Evolutionary conservation across 192 early-diverging fungal species (phyloP).

Genomic region (Coemansia nantahalensis): DNA sequence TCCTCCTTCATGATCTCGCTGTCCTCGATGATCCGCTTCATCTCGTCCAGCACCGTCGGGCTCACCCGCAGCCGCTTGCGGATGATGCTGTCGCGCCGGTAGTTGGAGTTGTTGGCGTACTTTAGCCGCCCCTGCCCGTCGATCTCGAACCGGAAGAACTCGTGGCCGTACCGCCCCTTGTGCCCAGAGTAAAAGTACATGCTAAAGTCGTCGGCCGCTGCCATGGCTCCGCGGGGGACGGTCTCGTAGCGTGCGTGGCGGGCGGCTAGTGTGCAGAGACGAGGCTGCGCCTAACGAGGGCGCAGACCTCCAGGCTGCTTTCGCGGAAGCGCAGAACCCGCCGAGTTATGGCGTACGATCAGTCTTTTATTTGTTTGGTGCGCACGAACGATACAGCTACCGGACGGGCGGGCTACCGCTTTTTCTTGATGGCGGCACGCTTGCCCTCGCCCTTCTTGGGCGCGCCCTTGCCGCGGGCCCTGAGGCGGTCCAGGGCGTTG

Average conservation of each 20-base stretch:
- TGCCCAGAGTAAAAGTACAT: conserved; percentile 71
- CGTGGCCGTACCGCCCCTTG: conserved; percentile 94
- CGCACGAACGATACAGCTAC: too few relatives aligned
- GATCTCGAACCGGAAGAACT: conserved; percentile 98
- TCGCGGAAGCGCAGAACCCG: too few relatives aligned
- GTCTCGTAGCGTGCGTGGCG: too few relatives aligned
- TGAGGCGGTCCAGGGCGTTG: conserved; percentile 64
- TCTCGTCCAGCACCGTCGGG: conserved; percentile 75
- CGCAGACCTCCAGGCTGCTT: too few relatives aligned
- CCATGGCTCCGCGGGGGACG: conserved; percentile 9
- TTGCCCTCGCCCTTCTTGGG: conserved; percentile 66
- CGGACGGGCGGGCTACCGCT: too few relatives aligned
- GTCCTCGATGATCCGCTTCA: conserved; percentile 85
- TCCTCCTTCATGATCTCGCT: conserved; percentile 95
- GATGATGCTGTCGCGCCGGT: conserved; percentile 96
- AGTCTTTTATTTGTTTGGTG: too few relatives aligned
- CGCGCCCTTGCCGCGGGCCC: conserved; percentile 72
- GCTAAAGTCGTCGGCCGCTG: conserved; percentile 22
- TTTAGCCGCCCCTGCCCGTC: conserved; percentile 79
- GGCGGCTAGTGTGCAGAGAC: too few relatives aligned
- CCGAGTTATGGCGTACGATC: too few relatives aligned
- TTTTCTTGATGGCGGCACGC: conserved; percentile 47
- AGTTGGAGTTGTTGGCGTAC: conserved; percentile 98
- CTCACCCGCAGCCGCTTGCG: conserved; percentile 85
- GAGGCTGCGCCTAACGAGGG: too few relatives aligned